Percentiles rank a stretch among this genome's conserved stretches.
Conservation (phyloP, 73 alveolate species). For the Stentor roeselii region DNA sequence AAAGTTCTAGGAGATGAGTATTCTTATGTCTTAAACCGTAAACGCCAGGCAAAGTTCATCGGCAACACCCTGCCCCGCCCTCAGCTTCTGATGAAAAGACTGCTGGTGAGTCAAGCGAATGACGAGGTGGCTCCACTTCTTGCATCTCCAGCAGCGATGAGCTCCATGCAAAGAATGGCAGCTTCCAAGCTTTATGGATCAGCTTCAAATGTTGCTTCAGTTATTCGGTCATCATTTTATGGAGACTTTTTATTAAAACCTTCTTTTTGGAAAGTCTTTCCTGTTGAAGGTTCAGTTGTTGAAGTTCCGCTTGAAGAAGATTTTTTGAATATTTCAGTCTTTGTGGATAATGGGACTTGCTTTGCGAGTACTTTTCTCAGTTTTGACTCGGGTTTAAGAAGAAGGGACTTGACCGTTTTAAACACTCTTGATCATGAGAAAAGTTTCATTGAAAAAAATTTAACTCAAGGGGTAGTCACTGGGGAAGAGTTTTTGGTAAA, state of each 20-base stretch:
- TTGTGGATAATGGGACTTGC: background rate
- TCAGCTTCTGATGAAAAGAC: conserved; percentile 43
- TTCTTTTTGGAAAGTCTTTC: too few relatives aligned
- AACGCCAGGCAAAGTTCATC: conserved; percentile 32
- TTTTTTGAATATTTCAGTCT: background rate
- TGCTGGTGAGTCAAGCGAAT: background rate
- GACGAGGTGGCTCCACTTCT: too few relatives aligned
- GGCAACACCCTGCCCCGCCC: conserved; percentile 63
- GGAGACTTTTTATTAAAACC: too few relatives aligned
- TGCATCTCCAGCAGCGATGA: too few relatives aligned
- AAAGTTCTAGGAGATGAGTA: conserved; percentile 52
- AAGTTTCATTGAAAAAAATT: conserved; percentile 24
- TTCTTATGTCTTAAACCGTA: conserved; percentile 57
- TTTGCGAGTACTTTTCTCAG: background rate
- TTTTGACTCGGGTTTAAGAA: conserved; percentile 5
- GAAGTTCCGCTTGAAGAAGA: background rate
- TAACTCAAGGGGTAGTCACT: background rate
- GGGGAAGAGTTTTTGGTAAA: conserved; percentile 5
- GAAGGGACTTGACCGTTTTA: conserved; percentile 25
- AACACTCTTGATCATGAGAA: conserved; percentile 3
- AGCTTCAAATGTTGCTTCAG: too few relatives aligned
- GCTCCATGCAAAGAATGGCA: too few relatives aligned
- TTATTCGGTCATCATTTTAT: too few relatives aligned
- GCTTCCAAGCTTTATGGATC: too few relatives aligned
- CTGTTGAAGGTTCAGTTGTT: background rate